A percentile compares a stretch with the other conserved stretches of the same genome.
These are phyloP conservation scores for Fraxinus latifolia DNA, from an alignment of 305 asterid species.

Conservation along the genomic window DNA sequence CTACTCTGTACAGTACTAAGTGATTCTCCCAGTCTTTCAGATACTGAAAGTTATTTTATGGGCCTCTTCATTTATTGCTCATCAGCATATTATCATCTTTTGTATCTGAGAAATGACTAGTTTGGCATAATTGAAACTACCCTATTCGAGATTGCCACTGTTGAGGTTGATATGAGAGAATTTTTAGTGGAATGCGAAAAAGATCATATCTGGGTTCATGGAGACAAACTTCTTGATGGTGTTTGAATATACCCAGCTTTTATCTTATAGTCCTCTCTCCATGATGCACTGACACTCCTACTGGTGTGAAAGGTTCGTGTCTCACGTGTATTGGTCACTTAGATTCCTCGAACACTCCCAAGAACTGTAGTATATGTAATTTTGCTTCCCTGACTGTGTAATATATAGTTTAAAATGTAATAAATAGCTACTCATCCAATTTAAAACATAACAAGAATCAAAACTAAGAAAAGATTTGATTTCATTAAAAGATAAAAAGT, in stretches of 20 bases:
- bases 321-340: background rate
- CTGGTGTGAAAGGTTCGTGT: background rate
- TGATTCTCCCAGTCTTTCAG: background rate
- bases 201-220: background rate
- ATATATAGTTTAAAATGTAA: background rate
- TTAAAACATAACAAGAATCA: background rate
- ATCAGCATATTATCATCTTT: background rate
- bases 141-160: background rate
- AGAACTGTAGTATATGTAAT: background rate
- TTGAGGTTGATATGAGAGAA: background rate
- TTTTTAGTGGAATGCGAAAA: background rate
- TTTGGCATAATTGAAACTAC: background rate
- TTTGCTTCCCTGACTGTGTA: background rate
- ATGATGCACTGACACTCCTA: background rate
- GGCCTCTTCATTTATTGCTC: background rate
- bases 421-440: background rate
- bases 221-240: conserved; percentile 1
- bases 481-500: background rate
- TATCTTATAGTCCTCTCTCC: background rate
- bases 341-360: background rate
- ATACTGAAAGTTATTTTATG: background rate
- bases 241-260: background rate
- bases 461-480: background rate
- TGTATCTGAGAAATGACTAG: background rate
- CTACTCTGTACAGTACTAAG: background rate